Base-by-base conservation (phyloP, 2,329 filamentous ascomycete genomes). In the Colletotrichum caudatum region DNA sequence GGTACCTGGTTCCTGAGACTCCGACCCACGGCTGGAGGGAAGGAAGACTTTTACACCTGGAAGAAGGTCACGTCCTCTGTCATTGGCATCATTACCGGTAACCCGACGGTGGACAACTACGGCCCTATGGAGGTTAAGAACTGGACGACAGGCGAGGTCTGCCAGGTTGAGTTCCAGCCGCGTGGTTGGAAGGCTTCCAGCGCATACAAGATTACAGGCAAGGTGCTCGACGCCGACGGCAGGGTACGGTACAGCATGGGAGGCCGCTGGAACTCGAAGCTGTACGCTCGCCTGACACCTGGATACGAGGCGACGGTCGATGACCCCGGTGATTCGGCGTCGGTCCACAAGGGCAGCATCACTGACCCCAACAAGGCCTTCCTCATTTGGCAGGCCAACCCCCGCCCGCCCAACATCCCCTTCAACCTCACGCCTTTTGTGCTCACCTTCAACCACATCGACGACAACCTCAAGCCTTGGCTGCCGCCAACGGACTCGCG, bases 371-470 rank as follows among this genome's bases (percentile, higher is more conserved):
- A 85, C 77, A 90, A 94, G 78, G 95, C 94, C 0, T 95, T 97
- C 83, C 84, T 98, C 37, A 92, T 99, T 68, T 99, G 96, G 96
- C 91, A 98, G 84, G 93, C 93, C 35, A 91, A 98, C 80, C 82
- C 88, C 46, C 90, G 95, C 9, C 94, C 96, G 0, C 84, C 88
- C 16, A 93, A 93, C 41, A 95, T 98, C 68, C 96, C 96, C 0
- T 99, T 99, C 87, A 99, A 98, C 82, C 87, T 99, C 70, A 99
- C 96, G 0, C 95, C 96, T 0, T 98, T 99, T 78, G 96, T 95
- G 18, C 88, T 99, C 70, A 97, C 95, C 0, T 92, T 99, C 74
- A 99, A 99, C 82, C 94, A 95, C 75, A 87, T 98, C 61, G 92
- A 95, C 65, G 93, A 97, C n/a, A 85, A 89, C n/a, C 86, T 99